phyloP scores from a whole-genome alignment of 2,329 filamentous ascomycete species.

The Colletotrichum orchidophilum region DNA sequence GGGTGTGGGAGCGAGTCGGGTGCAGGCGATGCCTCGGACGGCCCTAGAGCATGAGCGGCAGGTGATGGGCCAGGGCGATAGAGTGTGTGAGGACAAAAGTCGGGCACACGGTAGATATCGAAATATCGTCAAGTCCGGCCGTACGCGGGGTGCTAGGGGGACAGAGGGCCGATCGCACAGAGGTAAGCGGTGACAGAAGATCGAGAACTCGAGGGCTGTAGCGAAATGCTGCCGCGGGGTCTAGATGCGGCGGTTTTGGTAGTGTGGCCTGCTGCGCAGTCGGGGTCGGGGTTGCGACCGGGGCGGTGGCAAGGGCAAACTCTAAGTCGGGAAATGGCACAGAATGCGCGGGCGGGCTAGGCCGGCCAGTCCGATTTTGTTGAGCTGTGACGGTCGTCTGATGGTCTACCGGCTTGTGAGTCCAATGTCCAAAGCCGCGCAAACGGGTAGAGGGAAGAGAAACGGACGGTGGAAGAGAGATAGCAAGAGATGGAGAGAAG shows the following conservation, averaged over 20 bases:
- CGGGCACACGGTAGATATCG: constrained; percentile 8
- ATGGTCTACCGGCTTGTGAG: not conserved
- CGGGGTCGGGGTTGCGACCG: constrained; percentile 30
- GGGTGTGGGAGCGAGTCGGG: not conserved
- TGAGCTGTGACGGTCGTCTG: not conserved
- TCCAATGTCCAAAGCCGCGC: not conserved
- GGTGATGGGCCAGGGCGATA: not conserved
- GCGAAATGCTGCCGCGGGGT: constrained; percentile 23
- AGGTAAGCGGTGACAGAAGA: constrained; percentile 10
- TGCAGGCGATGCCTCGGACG: not conserved
- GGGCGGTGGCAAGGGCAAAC: constrained; percentile 33
- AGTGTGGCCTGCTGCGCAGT: constrained; percentile 22
- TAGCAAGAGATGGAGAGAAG: not conserved
- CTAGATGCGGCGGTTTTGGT: constrained; percentile 27
- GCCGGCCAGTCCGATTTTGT: constrained; percentile 28
- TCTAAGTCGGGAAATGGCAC: constrained; percentile 25
- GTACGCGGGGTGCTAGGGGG: not conserved
- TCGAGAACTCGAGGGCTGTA: constrained; percentile 21
- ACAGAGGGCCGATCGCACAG: constrained; percentile 19
- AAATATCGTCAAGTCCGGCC: not conserved
- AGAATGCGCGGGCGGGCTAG: constrained; percentile 22
- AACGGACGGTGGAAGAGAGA: not conserved
- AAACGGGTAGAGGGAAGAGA: not conserved
- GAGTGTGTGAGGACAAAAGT: not conserved
- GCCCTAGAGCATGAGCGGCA: constrained; percentile 11